These are phyloP conservation scores for Russula ochroleuca DNA, from an alignment of 768 basidiomycete species.

Conservation along the genomic window DNA sequence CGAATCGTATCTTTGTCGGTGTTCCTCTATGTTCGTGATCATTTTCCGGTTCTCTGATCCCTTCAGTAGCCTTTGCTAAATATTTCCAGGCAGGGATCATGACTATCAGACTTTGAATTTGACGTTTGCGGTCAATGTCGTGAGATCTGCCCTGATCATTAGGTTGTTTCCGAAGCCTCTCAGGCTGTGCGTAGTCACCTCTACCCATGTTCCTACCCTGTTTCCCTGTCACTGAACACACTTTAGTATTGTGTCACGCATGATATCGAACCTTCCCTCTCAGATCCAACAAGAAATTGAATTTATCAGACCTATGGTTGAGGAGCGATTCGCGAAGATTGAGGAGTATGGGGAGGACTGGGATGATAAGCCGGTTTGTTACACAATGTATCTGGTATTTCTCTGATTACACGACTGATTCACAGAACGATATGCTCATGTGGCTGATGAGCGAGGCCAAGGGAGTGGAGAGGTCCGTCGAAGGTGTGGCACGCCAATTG, in stretches of 20 bases:
- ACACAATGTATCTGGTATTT: no score
- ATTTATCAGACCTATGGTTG: neutral
- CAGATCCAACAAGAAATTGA: no score
- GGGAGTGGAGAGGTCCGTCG: constrained; percentile 23
- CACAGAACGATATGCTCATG: constrained; percentile 30
- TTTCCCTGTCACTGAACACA: neutral
- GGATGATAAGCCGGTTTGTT: neutral
- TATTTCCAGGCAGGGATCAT: constrained; percentile 38
- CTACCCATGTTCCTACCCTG: no score
- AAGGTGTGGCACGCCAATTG: constrained; percentile 29
- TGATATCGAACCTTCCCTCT: neutral
- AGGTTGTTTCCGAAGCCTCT: constrained; percentile 42
- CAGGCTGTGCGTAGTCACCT: constrained; percentile 38
- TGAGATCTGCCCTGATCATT: constrained; percentile 35
- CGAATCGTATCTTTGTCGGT: constrained; percentile 32
- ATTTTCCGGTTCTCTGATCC: neutral
- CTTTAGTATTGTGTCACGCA: neutral
- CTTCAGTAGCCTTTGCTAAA: neutral
- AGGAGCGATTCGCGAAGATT: constrained; percentile 4
- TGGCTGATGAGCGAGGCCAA: no score
- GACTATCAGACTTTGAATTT: constrained; percentile 33
- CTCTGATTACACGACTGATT: constrained; percentile 2
- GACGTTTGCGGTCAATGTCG: constrained; percentile 37
- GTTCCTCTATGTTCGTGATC: constrained; percentile 38
- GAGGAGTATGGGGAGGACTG: neutral